Evolutionary conservation across 2,329 filamentous ascomycete genomes (phyloP), one percentile per base, ranked within the genome.

Genomic region (Fonsecaea pugnacius): DNA sequence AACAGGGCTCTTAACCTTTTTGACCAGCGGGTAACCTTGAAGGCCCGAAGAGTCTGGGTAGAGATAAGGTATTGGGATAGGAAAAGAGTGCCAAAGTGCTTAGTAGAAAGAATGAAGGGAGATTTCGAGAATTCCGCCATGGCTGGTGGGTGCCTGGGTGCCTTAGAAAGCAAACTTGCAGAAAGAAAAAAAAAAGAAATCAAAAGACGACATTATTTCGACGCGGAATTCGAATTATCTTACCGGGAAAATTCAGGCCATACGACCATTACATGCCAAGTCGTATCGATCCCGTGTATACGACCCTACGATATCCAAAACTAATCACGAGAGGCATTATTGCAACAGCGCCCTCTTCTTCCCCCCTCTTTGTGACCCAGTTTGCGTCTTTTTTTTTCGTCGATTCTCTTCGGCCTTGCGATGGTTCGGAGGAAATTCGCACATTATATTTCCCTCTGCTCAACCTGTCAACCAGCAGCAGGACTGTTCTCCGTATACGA

Each of bases 371-470:
- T 6, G 27, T 30, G 27, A 30, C 16, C 14, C 14, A 18, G 30
- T 18, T 32, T 60, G 58, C 21, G 58, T 48, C 50, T 60, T 60
- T 60, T 60, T 60, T 54, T 5, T 27, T n/a, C n/a, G n/a, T n/a
- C n/a, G 27, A 14, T 21, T 2, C 4, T 32, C 21, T 21, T n/a
- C 50, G 50, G 52, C 52, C 58, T 16, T 40, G 48, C 27, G 16
- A 32, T 33, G 33, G n/a, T 53, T 58, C 40, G 55, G 55, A 58
- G 40, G 40, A 58, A 58, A 24, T 35, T 58, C 55, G 40, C 55
- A 58, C 9, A 48, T 27, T 48, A 9, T 24, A 27, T 48, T 24
- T 10, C 18, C 7, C 3, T 48, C 21, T 53, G 51, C 30, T 33
- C 51, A 35, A 33, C 3, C 21, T 14, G 10, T 3, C 8, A 48